Evolutionary conservation across 257 asterid species (phyloP), one percentile per base, ranked within the genome.

Genomic region (Lavandula angustifolia): DNA sequence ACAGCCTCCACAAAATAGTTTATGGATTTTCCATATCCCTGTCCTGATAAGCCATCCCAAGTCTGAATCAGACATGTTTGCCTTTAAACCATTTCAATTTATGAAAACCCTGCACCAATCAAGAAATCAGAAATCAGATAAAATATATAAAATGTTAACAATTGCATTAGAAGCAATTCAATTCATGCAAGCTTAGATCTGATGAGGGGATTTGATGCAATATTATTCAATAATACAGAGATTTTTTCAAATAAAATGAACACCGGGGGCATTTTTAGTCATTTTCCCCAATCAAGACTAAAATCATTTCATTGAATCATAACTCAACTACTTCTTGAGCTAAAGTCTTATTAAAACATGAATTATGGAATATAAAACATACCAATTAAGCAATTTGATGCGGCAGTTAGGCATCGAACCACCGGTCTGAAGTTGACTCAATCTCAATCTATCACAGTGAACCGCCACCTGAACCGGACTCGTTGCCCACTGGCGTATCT

Each of bases 331-430:
- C 37, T 1, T 33, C 37, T 3, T 3, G 6, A 49, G 7, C 17
- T 17, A 7, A 49, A 17, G 0, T 3, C 14, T 22, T 5, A 22
- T 0, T 8, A 51, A 50, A 6, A 17, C 54, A 49, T 7, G 5
- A 49, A 17, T 51, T 12, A 52, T 3, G 4, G 6, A n/a, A 5
- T 4, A 31, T 2, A 9, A 18, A 9, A 35, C 76, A 9, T 72
- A 80, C 83, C 77, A 69, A 42, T 80, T 48, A 57, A 80, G 64
- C 13, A 77, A 0, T 46, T 56, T 68, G 64, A 75, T 46, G 6
- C 77, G 57, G 47, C 85, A 80, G 62, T 22, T 22, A 1, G 70
- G 27, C 27, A 22, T 2, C 27, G 27, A 22, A 22, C 27, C 27
- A 22, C 27, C 27, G 1, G 27, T 22, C 27, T 22, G 27, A 22